A percentile compares a stretch with the other conserved stretches of the same genome.
These are phyloP conservation scores for Neoascochyta sp. DNA, from an alignment of 2,329 filamentous ascomycete genomes.

Conservation along the genomic window DNA sequence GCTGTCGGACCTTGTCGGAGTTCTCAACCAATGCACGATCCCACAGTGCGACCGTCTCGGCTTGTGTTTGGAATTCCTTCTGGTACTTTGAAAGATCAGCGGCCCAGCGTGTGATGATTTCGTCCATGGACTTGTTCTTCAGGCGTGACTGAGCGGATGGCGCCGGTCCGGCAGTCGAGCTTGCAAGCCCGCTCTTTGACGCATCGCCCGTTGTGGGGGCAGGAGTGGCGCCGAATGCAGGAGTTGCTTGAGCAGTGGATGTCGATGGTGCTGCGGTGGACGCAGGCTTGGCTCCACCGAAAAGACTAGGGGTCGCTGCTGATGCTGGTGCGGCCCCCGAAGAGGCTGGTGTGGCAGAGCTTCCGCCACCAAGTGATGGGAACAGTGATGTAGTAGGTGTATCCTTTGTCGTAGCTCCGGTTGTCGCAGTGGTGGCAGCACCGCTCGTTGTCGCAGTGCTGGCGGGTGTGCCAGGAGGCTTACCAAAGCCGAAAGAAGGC, in stretches of 20 bases:
- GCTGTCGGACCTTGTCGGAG: slow-evolving; percentile 87
- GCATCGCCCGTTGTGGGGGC: slow-evolving; percentile 19
- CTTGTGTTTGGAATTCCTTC: slow-evolving; percentile 91
- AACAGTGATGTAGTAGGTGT: slow-evolving; percentile 18
- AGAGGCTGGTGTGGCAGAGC: slow-evolving; percentile 16
- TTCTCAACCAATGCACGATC: slow-evolving; percentile 91
- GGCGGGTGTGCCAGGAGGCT: slow-evolving; percentile 12
- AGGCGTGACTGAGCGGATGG: slow-evolving; percentile 79
- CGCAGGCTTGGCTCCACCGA: slow-evolving; percentile 18
- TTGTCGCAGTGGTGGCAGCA: slow-evolving; percentile 17
- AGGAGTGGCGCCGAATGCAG: slow-evolving; percentile 16
- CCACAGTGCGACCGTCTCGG: slow-evolving; percentile 82
- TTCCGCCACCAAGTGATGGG: slow-evolving; percentile 14
- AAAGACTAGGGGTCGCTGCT: slow-evolving; percentile 14
- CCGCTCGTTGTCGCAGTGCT: slow-evolving; percentile 17
- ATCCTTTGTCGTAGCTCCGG: slow-evolving; percentile 13
- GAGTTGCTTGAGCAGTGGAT: slow-evolving; percentile 11
- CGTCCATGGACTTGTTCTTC: slow-evolving; percentile 99
- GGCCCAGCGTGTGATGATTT: slow-evolving; percentile 96
- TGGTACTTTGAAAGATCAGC: slow-evolving; percentile 94
- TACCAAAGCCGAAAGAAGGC: slow-evolving; percentile 16
- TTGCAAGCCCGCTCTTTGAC: slow-evolving; percentile 50
- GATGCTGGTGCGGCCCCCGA: slow-evolving; percentile 13
- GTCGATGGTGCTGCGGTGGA: slow-evolving; percentile 19
- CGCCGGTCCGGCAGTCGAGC: slow-evolving; percentile 74